Evolutionary conservation across 163 green algal genomes (phyloP).

Genomic region (Coccomyxa subellipsoidea): DNA sequence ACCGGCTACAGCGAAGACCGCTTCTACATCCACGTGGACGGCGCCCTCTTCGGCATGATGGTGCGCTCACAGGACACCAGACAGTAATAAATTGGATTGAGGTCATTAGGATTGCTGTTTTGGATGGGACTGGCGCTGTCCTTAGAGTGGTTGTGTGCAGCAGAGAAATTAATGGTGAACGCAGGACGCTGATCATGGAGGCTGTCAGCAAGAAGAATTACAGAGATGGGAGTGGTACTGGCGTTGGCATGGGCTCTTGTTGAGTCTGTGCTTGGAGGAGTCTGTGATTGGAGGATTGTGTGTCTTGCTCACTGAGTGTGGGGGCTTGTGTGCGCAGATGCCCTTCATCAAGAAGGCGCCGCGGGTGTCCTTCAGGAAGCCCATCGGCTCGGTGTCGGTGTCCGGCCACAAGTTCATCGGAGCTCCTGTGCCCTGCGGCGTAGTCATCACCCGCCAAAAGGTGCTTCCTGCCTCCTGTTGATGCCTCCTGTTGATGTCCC

Average conservation of each 20-base stretch:
- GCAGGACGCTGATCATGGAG: too few relatives aligned
- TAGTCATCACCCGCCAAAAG: conserved; percentile 88
- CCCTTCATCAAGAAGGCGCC: conserved; percentile 88
- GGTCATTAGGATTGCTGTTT: too few relatives aligned
- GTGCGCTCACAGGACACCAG: conserved; percentile 19
- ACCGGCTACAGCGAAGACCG: conserved; percentile 81
- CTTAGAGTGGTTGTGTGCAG: neutral
- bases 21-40: conserved; percentile 98
- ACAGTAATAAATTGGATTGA: too few relatives aligned
- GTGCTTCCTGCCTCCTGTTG: conserved; percentile 59
- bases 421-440: conserved; percentile 89
- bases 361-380: conserved; percentile 95
- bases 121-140: too few relatives aligned
- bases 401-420: conserved; percentile 95
- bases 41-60: conserved; percentile 97
- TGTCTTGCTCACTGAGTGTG: neutral
- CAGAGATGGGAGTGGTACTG: too few relatives aligned
- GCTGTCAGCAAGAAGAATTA: too few relatives aligned
- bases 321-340: conserved; percentile 48
- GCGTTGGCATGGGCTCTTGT: too few relatives aligned
- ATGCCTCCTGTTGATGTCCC: conserved; percentile 10
- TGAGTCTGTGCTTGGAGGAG: too few relatives aligned
- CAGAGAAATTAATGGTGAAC: neutral
- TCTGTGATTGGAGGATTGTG: neutral
- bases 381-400: conserved; percentile 89